phyloP scores from a whole-genome alignment of 345 rosid species.

The Bruguiera sexangula region DNA sequence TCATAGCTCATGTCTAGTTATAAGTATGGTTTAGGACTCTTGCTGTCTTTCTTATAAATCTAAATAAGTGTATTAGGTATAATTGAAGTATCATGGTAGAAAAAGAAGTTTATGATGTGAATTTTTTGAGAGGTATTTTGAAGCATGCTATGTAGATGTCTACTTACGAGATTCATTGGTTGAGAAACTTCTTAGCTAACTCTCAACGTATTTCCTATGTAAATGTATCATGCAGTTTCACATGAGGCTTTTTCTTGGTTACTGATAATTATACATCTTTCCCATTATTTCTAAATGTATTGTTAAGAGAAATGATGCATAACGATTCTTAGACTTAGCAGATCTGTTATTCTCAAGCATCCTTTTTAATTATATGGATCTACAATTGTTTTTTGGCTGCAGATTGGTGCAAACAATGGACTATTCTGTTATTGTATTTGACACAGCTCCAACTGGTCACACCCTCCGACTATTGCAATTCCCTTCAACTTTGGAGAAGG shows the following conservation, averaged over 20 bases:
- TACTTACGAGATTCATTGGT: too few relatives aligned
- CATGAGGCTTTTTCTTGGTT: background rate
- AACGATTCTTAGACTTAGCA: too few relatives aligned
- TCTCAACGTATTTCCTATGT: background rate
- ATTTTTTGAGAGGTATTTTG: too few relatives aligned
- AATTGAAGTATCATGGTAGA: too few relatives aligned
- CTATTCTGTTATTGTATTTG: constrained; percentile 88
- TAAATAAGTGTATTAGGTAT: too few relatives aligned
- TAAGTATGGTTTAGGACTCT: too few relatives aligned
- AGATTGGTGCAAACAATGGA: constrained; percentile 99
- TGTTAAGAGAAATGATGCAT: background rate
- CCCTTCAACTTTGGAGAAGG: constrained; percentile 93
- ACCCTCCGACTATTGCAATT: constrained; percentile 93
- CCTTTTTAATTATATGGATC: background rate
- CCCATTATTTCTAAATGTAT: background rate
- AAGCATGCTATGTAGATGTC: too few relatives aligned
- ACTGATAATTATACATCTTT: background rate
- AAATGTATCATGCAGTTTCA: background rate
- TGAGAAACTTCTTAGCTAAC: background rate
- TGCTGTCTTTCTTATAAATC: too few relatives aligned
- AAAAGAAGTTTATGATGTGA: too few relatives aligned
- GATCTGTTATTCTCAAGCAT: background rate
- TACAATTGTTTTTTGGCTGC: constrained; percentile 13
- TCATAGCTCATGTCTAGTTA: background rate
- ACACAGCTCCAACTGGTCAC: constrained; percentile 99